Percentiles rank a stretch among this genome's conserved stretches.
phyloP scores from a whole-genome alignment of 1,284 basidiomycete genomes.

The Malassezia nana region DNA sequence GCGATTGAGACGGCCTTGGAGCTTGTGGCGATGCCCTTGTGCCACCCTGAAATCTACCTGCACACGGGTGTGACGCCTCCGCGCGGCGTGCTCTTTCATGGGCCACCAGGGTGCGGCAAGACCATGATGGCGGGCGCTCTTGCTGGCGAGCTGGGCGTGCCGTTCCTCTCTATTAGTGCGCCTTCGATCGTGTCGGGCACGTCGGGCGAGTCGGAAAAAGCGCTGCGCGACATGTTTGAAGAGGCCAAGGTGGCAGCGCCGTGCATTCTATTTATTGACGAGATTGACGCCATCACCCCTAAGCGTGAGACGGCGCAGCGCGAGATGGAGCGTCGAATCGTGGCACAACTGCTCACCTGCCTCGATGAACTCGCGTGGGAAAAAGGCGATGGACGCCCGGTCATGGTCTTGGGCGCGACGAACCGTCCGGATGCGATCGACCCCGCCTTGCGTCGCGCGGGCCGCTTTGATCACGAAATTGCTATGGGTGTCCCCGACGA shows the following conservation, averaged over 20 bases:
- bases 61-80: conserved; percentile 87
- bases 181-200: conserved; percentile 92
- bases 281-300: conserved; percentile 94
- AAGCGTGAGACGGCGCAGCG: conserved; percentile 82
- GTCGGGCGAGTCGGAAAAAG: conserved; percentile 95
- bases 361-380: conserved; percentile 94
- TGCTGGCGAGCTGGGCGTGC: conserved; percentile 67
- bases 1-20: conserved; percentile 89
- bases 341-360: conserved; percentile 91
- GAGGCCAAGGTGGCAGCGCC: conserved; percentile 41
- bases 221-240: conserved; percentile 86
- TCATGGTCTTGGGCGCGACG: conserved; percentile 90
- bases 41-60: conserved; percentile 88
- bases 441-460: conserved; percentile 79
- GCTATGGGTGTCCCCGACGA: conserved; percentile 93
- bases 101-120: conserved; percentile 93
- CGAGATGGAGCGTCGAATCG: conserved; percentile 95
- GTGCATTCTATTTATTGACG: conserved; percentile 56
- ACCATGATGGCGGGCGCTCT: conserved; percentile 55
- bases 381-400: conserved; percentile 56
- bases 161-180: conserved; percentile 85
- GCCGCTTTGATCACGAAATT: conserved; percentile 93
- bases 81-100: conserved; percentile 84
- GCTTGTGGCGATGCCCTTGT: conserved; percentile 84
- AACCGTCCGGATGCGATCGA: conserved; percentile 91